Base-by-base conservation (phyloP, 257 asterid genomes). In the Dorcoceras hygrometricum region DNA sequence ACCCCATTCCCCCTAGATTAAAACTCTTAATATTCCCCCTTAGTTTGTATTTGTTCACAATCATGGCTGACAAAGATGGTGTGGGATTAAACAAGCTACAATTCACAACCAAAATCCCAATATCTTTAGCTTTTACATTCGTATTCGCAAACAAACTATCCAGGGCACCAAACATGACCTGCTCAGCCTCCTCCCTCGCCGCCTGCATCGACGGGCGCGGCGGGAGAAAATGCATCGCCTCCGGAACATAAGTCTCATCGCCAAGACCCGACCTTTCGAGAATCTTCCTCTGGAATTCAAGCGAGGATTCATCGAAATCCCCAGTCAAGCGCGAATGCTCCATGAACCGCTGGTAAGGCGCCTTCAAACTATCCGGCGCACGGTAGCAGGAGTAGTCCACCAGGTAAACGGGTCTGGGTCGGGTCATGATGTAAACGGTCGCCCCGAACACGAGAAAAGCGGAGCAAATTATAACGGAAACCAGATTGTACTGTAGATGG, bases 1-100 rank as follows among this genome's bases (percentile, higher is more conserved):
- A 86, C 2, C 94, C 94, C 94, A 86, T 86, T 8, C 94, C 94
- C 27, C 93, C 90, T 9, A 86, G 43, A 56, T 78, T 86, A 59
- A 81, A 86, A 64, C 77, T 86, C 79, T 65, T 72, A 56, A 83
- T 78, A 34, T 86, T 78, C 4, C 89, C 83, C 59, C 88, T 75
- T 69, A 86, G 66, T 63, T 80, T 86, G 72, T 81, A 86, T 71
- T 75, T 81, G 31, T 86, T 84, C 59, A 86, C 88, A 55, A 86
- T 78, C 79, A 78, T 81, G 25, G 94, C 80, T 0, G 94, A 82
- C n/a, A 84, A 63, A 0, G 90, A 83, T 1, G 94, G 89, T 0
- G 88, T 83, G 1, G 94, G 94, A 62, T 80, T 86, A 61, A 86
- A 86, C 57, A 84, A 59, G 70, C 86, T 81, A 55, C 89, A 83